These are phyloP conservation scores for Trichocladium uniseriatum DNA, from an alignment of 495 filamentous ascomycete species.

Conservation along the genomic window DNA sequence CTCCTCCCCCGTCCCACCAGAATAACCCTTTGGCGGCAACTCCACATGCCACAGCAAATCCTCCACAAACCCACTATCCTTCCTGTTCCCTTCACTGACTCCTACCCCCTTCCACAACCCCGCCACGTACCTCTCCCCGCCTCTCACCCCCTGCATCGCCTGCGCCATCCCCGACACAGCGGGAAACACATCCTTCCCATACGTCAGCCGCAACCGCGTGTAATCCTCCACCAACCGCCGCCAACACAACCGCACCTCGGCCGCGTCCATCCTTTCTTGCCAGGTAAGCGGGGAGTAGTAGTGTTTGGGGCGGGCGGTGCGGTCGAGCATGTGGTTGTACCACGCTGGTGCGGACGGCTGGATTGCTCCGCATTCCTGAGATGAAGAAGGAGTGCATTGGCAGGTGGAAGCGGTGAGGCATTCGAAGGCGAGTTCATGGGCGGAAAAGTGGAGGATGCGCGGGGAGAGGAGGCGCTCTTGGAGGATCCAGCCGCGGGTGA, in stretches of 20 bases:
- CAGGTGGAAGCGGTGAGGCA: slow-evolving; percentile 5
- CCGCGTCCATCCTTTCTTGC: not conserved
- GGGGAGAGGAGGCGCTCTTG: slow-evolving; percentile 15
- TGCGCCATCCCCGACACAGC: slow-evolving; percentile 12
- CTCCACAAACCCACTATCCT: not conserved
- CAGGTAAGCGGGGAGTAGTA: slow-evolving; percentile 3
- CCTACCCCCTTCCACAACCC: slow-evolving; percentile 11
- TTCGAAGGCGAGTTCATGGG: slow-evolving; percentile 14
- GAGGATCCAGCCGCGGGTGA: slow-evolving; percentile 16
- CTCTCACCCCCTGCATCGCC: not conserved
- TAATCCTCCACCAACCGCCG: slow-evolving; percentile 14
- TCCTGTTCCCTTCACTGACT: not conserved
- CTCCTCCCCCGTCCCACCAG: too few relatives aligned
- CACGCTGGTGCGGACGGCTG: not conserved
- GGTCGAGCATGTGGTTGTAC: not conserved
- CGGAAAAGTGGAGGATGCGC: slow-evolving; percentile 16
- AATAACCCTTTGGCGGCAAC: too few relatives aligned
- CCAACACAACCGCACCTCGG: not conserved
- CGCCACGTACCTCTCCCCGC: slow-evolving; percentile 1
- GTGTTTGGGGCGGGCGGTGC: not conserved
- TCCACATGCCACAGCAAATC: slow-evolving; percentile 12
- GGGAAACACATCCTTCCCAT: slow-evolving; percentile 15
- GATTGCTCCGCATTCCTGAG: too few relatives aligned
- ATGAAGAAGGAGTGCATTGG: slow-evolving; percentile 7
- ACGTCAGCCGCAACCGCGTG: slow-evolving; percentile 4